Conservation (phyloP, 1,284 basidiomycete species). For the Papiliotrema nemorosa region DNA sequence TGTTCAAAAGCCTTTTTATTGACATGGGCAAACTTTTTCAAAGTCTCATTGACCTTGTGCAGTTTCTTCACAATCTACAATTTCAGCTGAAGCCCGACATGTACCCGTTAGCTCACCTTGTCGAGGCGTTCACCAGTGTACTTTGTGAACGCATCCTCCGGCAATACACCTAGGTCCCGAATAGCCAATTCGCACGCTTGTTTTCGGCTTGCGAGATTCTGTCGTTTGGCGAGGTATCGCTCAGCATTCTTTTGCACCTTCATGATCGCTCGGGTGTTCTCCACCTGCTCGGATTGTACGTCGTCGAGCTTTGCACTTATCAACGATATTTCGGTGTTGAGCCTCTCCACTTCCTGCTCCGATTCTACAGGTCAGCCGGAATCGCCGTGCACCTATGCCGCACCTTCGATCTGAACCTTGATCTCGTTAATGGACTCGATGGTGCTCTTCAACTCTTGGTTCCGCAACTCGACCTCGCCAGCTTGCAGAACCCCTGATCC, state of each 20-base stretch:
- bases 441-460: constrained; percentile 65
- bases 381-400: constrained; percentile 18
- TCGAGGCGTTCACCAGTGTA: constrained; percentile 81
- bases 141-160: constrained; percentile 96
- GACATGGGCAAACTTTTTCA: constrained; percentile 96
- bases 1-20: constrained; percentile 99
- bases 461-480: constrained; percentile 63
- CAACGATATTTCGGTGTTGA: constrained; percentile 64
- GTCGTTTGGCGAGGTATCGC: constrained; percentile 84
- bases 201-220: constrained; percentile 75
- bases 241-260: constrained; percentile 93
- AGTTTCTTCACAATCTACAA: constrained; percentile 80
- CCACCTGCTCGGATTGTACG: constrained; percentile 73
- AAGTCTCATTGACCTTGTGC: constrained; percentile 80
- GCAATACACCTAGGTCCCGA: constrained; percentile 90
- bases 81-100: constrained; percentile 4
- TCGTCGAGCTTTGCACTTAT: constrained; percentile 66
- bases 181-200: constrained; percentile 93
- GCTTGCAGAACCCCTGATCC: constrained; percentile 58
- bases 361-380: constrained; percentile 34
- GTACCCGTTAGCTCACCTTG: constrained; percentile 54
- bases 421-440: constrained; percentile 64
- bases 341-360: constrained; percentile 57
- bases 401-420: constrained; percentile 63
- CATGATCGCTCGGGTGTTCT: constrained; percentile 78